Conservation (phyloP, 768 basidiomycete genomes). For the Tricholoma saponaceum region DNA sequence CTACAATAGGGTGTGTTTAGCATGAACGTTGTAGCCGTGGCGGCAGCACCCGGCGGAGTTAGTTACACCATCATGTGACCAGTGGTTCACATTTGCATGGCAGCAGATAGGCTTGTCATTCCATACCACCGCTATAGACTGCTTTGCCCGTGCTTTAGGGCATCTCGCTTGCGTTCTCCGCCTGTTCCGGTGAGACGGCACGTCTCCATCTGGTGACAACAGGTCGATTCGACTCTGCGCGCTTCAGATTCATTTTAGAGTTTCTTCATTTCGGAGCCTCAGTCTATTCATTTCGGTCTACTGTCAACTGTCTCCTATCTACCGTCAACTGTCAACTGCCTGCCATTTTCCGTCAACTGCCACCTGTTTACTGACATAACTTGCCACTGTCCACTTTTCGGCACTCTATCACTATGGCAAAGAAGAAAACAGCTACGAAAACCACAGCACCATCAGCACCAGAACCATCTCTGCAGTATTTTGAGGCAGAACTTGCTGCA, state of each 20-base stretch:
- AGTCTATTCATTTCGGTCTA: neutral
- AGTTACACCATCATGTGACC: no score
- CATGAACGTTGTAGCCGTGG: no score
- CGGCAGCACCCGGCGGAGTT: no score
- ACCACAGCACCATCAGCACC: neutral
- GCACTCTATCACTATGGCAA: neutral
- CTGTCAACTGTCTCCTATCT: neutral
- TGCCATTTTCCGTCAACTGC: no score
- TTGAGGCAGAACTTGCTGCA: neutral
- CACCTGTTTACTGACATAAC: neutral
- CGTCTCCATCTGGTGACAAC: neutral
- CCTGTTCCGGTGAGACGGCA: neutral
- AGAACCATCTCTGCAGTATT: neutral
- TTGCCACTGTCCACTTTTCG: no score
- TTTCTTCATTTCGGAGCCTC: neutral
- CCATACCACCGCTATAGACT: no score
- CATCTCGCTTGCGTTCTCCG: no score
- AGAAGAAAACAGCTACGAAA: neutral
- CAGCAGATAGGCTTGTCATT: no score
- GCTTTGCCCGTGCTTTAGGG: no score
- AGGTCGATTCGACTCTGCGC: neutral
- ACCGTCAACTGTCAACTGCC: no score
- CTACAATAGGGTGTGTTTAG: slow-evolving; percentile 49
- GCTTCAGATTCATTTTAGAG: neutral
- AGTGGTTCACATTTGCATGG: no score